phyloP scores from a whole-genome alignment of 148 eudicot species.

The Simmondsia chinensis region DNA sequence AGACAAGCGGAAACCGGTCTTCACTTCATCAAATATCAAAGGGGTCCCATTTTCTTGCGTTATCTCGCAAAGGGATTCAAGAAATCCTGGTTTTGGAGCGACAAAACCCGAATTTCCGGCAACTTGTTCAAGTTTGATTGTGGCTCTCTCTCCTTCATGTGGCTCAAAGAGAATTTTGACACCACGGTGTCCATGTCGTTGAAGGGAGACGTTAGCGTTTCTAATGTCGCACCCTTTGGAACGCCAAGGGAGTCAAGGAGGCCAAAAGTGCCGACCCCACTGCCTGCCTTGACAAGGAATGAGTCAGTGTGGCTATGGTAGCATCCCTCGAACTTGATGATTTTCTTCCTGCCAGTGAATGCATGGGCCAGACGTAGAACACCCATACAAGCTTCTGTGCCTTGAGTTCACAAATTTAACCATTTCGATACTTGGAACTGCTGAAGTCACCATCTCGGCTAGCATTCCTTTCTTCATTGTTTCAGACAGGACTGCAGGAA shows the following conservation, averaged over 20 bases:
- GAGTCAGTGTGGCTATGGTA: slow-evolving; percentile 98
- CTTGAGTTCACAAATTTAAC: slow-evolving; percentile 96
- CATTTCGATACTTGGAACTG: slow-evolving; percentile 97
- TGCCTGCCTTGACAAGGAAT: slow-evolving; percentile 88
- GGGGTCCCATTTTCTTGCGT: slow-evolving; percentile 69
- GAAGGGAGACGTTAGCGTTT: slow-evolving; percentile 72
- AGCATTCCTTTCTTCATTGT: slow-evolving; percentile 96
- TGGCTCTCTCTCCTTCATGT: slow-evolving; percentile 80
- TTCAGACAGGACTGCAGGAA: slow-evolving; percentile 83
- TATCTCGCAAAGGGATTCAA: slow-evolving; percentile 46
- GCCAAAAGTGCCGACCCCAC: slow-evolving; percentile 96
- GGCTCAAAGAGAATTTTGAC: slow-evolving; percentile 45
- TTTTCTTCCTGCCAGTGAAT: slow-evolving; percentile 62
- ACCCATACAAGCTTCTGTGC: slow-evolving; percentile 98
- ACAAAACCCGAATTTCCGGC: slow-evolving; percentile 94
- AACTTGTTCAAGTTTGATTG: slow-evolving; percentile 84
- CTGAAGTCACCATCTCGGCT: slow-evolving; percentile 91
- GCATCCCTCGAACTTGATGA: slow-evolving; percentile 96
- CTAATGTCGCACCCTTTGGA: slow-evolving; percentile 65
- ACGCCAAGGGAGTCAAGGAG: slow-evolving; percentile 98
- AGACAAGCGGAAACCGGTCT: slow-evolving; percentile 89
- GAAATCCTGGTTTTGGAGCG: slow-evolving; percentile 64
- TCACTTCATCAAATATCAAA: slow-evolving; percentile 86
- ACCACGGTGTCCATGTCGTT: slow-evolving; percentile 56
- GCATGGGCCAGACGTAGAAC: slow-evolving; percentile 94